phyloP scores from a whole-genome alignment of 1,284 basidiomycete species.

The Microstroma glucosiphilum region DNA sequence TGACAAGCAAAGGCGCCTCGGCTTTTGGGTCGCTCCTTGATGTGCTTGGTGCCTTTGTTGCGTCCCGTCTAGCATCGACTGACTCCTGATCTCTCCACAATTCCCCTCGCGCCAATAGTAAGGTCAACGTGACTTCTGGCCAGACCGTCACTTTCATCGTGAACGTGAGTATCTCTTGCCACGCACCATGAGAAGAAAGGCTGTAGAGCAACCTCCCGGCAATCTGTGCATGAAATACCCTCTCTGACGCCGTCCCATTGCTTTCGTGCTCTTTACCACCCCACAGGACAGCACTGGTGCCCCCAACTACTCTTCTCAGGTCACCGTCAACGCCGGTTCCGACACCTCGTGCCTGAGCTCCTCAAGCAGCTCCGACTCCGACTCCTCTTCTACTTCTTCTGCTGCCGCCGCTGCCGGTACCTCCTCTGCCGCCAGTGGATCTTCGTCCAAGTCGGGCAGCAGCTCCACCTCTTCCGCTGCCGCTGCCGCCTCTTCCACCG shows the following conservation, averaged over 20 bases:
- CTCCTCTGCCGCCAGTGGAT: slow-evolving; percentile 11
- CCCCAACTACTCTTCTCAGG: slow-evolving; percentile 26
- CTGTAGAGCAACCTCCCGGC: too few species aligned
- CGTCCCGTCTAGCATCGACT: background rate
- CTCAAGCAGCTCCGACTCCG: slow-evolving; percentile 11
- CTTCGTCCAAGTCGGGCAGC: slow-evolving; percentile 13
- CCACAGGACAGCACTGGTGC: slow-evolving; percentile 31
- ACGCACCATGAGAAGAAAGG: too few species aligned
- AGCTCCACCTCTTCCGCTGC: slow-evolving; percentile 13
- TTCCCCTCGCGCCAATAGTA: slow-evolving; percentile 6
- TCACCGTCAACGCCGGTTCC: slow-evolving; percentile 19
- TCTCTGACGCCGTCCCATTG: too few species aligned
- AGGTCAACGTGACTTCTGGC: slow-evolving; percentile 42
- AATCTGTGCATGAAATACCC: too few species aligned
- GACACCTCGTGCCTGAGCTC: slow-evolving; percentile 26
- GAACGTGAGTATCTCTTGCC: slow-evolving; percentile 6
- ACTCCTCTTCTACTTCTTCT: slow-evolving; percentile 6
- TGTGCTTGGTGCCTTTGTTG: too few species aligned
- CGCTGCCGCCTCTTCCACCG: slow-evolving; percentile 6
- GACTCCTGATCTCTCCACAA: background rate
- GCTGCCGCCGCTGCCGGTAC: slow-evolving; percentile 7
- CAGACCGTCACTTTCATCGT: slow-evolving; percentile 45
- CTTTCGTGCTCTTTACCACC: too few species aligned
- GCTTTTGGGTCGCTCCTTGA: too few species aligned
- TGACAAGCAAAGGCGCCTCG: too few species aligned